phyloP scores from a whole-genome alignment of 2,329 filamentous ascomycete genomes.

The Colletotrichum aenigma region DNA sequence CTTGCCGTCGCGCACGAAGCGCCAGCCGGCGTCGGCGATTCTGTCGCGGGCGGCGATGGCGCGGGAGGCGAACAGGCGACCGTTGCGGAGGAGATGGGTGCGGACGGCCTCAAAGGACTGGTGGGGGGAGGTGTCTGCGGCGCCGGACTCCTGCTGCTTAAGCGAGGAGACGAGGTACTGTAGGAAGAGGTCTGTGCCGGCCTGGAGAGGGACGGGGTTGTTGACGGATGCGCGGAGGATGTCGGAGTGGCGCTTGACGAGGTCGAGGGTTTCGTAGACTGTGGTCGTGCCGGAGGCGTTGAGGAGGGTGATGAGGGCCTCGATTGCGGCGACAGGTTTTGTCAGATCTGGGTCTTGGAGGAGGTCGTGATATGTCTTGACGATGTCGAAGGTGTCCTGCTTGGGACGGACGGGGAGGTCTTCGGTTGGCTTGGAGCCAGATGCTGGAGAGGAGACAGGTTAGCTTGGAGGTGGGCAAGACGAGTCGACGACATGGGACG shows the following conservation, averaged over 20 bases:
- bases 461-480: not conserved
- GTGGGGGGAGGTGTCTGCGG: slow-evolving; percentile 27
- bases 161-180: slow-evolving; percentile 85
- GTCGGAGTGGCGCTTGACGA: slow-evolving; percentile 77
- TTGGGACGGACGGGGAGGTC: slow-evolving; percentile 28
- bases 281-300: slow-evolving; percentile 81
- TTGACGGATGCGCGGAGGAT: slow-evolving; percentile 78
- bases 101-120: slow-evolving; percentile 78
- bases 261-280: slow-evolving; percentile 90
- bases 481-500: not conserved
- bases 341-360: slow-evolving; percentile 81
- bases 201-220: slow-evolving; percentile 90
- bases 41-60: slow-evolving; percentile 85
- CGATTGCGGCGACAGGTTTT: slow-evolving; percentile 94
- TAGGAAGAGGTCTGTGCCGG: slow-evolving; percentile 94
- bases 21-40: slow-evolving; percentile 80
- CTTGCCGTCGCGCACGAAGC: slow-evolving; percentile 78
- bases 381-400: slow-evolving; percentile 48
- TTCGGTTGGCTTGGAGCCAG: not conserved
- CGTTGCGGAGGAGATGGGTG: slow-evolving; percentile 84
- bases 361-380: slow-evolving; percentile 58
- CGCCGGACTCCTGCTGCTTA: slow-evolving; percentile 53
- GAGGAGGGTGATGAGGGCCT: slow-evolving; percentile 86
- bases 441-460: not conserved
- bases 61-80: slow-evolving; percentile 82